Conservation (phyloP, 495 filamentous ascomycete species). For the Podospora pseudopauciseta region DNA sequence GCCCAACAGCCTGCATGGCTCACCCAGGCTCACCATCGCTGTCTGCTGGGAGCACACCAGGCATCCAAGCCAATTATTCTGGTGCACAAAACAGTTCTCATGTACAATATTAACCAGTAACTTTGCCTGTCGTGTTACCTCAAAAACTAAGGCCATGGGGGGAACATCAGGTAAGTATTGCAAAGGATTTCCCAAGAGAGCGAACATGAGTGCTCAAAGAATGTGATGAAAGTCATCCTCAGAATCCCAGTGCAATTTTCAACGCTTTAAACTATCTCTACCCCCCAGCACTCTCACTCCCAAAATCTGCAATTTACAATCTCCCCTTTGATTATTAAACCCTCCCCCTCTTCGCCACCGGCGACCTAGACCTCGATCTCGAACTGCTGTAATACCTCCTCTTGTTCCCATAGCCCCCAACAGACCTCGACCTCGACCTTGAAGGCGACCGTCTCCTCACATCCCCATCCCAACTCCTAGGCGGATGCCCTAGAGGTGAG, state of each 20-base stretch:
- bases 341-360: constrained; percentile 24
- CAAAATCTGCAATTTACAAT: neutral
- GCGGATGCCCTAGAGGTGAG: neutral
- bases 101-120: too few relatives aligned
- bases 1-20: neutral
- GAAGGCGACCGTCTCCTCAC: constrained; percentile 13
- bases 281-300: neutral
- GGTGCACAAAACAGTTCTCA: neutral
- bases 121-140: too few relatives aligned
- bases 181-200: too few relatives aligned
- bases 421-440: constrained; percentile 12
- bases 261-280: neutral
- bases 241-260: neutral
- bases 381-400: constrained; percentile 31
- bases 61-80: neutral
- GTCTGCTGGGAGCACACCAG: neutral
- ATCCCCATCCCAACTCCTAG: neutral
- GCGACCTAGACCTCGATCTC: constrained; percentile 23
- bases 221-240: too few relatives aligned
- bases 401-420: constrained; percentile 15
- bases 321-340: constrained; percentile 10
- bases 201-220: too few relatives aligned
- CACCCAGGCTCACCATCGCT: neutral
- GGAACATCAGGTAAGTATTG: too few relatives aligned
- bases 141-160: too few relatives aligned